A percentile compares a stretch with the other conserved stretches of the same genome.
Evolutionary conservation across 306 rosid genomes (phyloP).

Genomic region (Arachis stenosperma): DNA sequence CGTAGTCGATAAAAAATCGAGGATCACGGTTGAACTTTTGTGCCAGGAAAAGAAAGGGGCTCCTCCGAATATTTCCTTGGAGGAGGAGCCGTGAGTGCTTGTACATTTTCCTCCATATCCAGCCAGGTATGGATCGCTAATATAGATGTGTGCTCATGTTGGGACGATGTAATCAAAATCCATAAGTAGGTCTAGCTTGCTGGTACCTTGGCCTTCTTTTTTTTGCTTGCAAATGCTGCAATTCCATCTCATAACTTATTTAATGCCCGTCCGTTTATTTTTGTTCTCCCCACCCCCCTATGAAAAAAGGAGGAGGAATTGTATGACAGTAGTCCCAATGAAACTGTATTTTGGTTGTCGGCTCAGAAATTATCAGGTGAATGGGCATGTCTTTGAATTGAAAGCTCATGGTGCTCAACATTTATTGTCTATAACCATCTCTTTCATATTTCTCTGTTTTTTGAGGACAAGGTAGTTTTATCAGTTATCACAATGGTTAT

Average conservation of each 20-base stretch:
- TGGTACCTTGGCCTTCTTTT: constrained; percentile 29
- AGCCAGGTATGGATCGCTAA: constrained; percentile 49
- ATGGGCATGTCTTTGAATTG: constrained; percentile 36
- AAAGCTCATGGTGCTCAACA: constrained; percentile 9
- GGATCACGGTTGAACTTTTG: constrained; percentile 34
- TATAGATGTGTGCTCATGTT: constrained; percentile 44
- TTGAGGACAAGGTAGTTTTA: neutral
- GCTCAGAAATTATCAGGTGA: constrained; percentile 42
- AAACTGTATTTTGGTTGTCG: constrained; percentile 31
- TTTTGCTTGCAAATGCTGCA: constrained; percentile 33
- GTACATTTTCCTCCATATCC: constrained; percentile 55
- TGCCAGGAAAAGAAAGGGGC: constrained; percentile 32
- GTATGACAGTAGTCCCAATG: constrained; percentile 28
- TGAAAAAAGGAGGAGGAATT: neutral
- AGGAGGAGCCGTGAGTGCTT: constrained; percentile 47
- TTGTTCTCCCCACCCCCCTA: neutral
- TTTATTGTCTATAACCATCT: constrained; percentile 29
- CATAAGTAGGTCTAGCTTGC: constrained; percentile 42
- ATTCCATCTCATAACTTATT: constrained; percentile 41
- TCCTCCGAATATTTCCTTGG: constrained; percentile 39
- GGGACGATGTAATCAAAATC: constrained; percentile 54
- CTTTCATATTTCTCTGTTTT: constrained; percentile 27
- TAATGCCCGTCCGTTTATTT: constrained; percentile 27
- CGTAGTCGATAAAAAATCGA: constrained; percentile 27
- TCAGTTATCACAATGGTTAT: neutral